Evolutionary conservation across 176 grass and related monocot species (phyloP), one percentile per base, ranked within the genome.

Genomic region (Triticum urartu): DNA sequence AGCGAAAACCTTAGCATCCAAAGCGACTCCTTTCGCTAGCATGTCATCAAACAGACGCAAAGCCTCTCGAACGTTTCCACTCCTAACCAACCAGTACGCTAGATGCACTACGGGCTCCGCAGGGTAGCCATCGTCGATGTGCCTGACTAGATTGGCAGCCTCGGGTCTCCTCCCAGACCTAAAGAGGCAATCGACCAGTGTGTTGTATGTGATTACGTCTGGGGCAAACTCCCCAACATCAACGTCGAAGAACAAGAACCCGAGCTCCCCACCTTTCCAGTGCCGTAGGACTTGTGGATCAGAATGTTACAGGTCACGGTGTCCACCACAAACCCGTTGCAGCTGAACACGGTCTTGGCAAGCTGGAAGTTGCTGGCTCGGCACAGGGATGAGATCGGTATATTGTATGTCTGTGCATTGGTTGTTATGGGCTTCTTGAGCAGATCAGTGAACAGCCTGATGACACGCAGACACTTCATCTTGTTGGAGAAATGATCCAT

Each of bases 351-450:
- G 24, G 66, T 83, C 81, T 87, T 92, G 83, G 84, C 90, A 66
- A 94, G 89, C 66, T 69, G 28, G 80, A 92, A 91, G 43, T 94
- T 92, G 61, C 93, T 88, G 11, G 79, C 93, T 83, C 84, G 84
- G 84, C 96, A 98, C 17, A 98, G 76, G 72, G 88, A 91, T 65
- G 50, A 72, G 65, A 95, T 87, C 7, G 94, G 81, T 83, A 91
- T 98, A 84, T 92, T 95, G 86, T 86, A 95, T 58, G 90, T 91
- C 30, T 83, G 65, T 21, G 63, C 76, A 25, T 87, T 60, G 1
- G 90, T 90, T n/a, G 82, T 58, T 68, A 95, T 89, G 20, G 93
- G 86, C 67, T 92, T 95, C 79, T 98, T 98, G 62, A 98, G 84
- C 82, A 95, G 75, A 71, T 94, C 90, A 0, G 75, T 87, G 71